Percentiles rank a stretch among this genome's conserved stretches.
Conservation (phyloP, 2,329 filamentous ascomycete species). For the Coniochaeta prunicola region DNA sequence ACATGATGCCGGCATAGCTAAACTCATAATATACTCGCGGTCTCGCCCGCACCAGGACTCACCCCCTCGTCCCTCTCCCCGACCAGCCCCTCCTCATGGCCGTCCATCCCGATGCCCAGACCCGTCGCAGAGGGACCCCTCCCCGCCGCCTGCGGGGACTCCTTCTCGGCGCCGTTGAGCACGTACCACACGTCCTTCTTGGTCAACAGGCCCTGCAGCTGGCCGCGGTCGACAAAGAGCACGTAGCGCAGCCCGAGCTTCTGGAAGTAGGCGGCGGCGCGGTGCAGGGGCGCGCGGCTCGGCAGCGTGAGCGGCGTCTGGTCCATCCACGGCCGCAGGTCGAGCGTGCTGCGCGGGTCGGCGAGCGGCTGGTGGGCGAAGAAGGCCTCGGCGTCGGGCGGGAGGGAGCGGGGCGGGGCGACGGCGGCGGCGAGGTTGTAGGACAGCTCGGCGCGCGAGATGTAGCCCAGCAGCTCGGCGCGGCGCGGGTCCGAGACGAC, state of each 20-base stretch:
- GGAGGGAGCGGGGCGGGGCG: slow-evolving; percentile 49
- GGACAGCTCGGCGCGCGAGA: slow-evolving; percentile 80
- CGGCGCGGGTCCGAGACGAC: slow-evolving; percentile 73
- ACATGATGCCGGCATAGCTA: neutral
- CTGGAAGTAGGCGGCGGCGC: slow-evolving; percentile 92
- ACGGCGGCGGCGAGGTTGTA: slow-evolving; percentile 67
- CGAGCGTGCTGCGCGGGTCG: slow-evolving; percentile 70
- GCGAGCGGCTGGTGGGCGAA: slow-evolving; percentile 79
- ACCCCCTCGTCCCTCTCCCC: neutral
- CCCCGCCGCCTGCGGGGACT: neutral
- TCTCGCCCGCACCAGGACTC: neutral
- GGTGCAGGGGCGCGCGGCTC: slow-evolving; percentile 65
- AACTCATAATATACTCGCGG: neutral
- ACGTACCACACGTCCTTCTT: slow-evolving; percentile 98
- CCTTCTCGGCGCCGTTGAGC: slow-evolving; percentile 67
- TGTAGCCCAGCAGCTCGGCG: slow-evolving; percentile 82
- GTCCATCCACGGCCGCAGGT: slow-evolving; percentile 97
- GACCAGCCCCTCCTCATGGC: neutral
- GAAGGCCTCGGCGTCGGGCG: slow-evolving; percentile 68
- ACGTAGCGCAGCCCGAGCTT: slow-evolving; percentile 88
- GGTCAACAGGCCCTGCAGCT: slow-evolving; percentile 77
- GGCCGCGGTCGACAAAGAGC: slow-evolving; percentile 75
- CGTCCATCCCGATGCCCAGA: neutral
- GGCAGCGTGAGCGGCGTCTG: slow-evolving; percentile 92
- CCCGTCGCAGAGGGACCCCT: neutral